Percentiles rank a stretch among this genome's conserved stretches.
phyloP scores from a whole-genome alignment of 495 filamentous ascomycete genomes.

The Xanthoparmelia taractica region DNA sequence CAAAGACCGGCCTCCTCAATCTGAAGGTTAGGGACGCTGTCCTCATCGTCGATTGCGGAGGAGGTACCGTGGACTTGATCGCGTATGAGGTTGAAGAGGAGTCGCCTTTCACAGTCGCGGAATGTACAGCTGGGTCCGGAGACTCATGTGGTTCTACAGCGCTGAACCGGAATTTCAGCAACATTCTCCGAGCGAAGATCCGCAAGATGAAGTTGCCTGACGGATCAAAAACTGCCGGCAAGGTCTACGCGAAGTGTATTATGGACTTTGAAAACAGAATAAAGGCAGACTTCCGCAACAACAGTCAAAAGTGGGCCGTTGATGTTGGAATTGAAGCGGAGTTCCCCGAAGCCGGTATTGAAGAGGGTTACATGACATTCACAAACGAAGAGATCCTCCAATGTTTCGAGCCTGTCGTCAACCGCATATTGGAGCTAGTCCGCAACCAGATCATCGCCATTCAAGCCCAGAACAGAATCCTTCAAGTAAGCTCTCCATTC shows the following conservation, averaged over 20 bases:
- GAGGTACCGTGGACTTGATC: constrained; percentile 74
- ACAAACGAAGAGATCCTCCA: constrained; percentile 76
- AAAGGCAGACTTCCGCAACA: constrained; percentile 77
- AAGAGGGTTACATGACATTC: constrained; percentile 78
- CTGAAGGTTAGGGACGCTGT: constrained; percentile 70
- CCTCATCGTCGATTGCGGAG: constrained; percentile 71
- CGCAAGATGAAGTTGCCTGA: constrained; percentile 78
- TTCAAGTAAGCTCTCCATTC: constrained; percentile 49
- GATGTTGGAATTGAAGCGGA: constrained; percentile 74
- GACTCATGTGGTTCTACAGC: constrained; percentile 73
- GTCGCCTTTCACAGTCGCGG: constrained; percentile 65
- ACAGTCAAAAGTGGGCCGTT: constrained; percentile 77
- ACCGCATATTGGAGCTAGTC: constrained; percentile 68
- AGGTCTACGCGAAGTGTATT: constrained; percentile 76
- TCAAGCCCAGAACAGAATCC: constrained; percentile 61
- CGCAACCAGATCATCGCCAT: constrained; percentile 77
- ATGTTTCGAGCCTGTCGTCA: constrained; percentile 74
- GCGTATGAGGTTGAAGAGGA: constrained; percentile 78
- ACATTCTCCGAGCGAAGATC: constrained; percentile 72
- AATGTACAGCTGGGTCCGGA: constrained; percentile 70
- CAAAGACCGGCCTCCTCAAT: constrained; percentile 68
- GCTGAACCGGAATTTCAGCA: constrained; percentile 74
- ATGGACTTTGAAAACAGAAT: constrained; percentile 82
- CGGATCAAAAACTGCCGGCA: constrained; percentile 65
- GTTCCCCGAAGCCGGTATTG: constrained; percentile 70